Evolutionary conservation across 2,329 filamentous ascomycete species (phyloP).

Genomic region (Trichoderma sp.): DNA sequence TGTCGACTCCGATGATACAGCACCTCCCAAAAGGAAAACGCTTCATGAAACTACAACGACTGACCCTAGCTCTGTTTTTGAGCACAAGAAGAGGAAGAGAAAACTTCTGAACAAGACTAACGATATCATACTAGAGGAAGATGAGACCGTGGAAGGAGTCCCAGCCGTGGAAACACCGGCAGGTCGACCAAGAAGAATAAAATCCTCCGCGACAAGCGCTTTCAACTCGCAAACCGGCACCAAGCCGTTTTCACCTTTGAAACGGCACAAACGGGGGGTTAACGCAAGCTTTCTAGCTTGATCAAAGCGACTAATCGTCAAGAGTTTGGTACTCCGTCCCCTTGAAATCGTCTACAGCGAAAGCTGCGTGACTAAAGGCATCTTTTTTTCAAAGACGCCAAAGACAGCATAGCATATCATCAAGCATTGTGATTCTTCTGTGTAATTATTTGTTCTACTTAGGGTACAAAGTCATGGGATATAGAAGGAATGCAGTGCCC

Average conservation of each 20-base stretch:
- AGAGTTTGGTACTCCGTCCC: background rate
- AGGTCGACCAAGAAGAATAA: slow-evolving; percentile 19
- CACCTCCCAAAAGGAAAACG: slow-evolving; percentile 16
- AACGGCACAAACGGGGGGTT: slow-evolving; percentile 64
- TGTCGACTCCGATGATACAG: slow-evolving; percentile 18
- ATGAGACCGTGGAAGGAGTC: background rate
- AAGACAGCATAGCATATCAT: background rate
- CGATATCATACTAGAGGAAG: slow-evolving; percentile 5
- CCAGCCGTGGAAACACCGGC: background rate
- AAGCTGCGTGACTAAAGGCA: background rate
- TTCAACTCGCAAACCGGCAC: slow-evolving; percentile 48
- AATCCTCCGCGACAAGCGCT: slow-evolving; percentile 41
- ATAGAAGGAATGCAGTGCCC: background rate
- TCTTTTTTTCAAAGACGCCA: background rate
- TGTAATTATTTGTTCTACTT: background rate
- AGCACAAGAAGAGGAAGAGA: slow-evolving; percentile 15
- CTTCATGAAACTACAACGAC: background rate
- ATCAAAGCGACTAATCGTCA: background rate
- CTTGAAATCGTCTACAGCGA: background rate
- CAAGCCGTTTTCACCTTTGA: slow-evolving; percentile 67
- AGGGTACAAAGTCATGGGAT: background rate
- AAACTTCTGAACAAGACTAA: slow-evolving; percentile 7
- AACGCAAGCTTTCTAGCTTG: slow-evolving; percentile 54
- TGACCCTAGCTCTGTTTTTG: background rate
- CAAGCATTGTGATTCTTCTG: background rate